Evolutionary conservation across 2,329 filamentous ascomycete species (phyloP).

Genomic region (Diplodia scrobiculata): DNA sequence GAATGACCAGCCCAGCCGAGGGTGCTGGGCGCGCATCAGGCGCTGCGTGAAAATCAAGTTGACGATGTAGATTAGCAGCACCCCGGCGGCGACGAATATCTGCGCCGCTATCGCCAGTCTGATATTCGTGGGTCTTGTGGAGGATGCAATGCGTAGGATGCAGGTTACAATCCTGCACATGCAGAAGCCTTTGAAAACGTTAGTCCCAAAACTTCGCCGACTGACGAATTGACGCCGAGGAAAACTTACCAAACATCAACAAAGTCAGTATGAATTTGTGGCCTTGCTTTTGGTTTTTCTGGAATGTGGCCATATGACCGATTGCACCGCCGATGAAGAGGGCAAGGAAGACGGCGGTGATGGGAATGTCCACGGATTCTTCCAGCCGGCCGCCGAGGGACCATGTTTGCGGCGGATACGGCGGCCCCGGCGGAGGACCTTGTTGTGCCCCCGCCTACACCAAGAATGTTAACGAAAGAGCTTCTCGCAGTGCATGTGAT

Average conservation of each 20-base stretch:
- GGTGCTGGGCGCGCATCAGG: slow-evolving; percentile 72
- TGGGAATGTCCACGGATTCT: slow-evolving; percentile 46
- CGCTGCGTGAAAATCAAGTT: slow-evolving; percentile 78
- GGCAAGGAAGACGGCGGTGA: slow-evolving; percentile 46
- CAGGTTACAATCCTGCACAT: slow-evolving; percentile 49
- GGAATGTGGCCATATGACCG: slow-evolving; percentile 49
- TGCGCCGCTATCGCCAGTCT: slow-evolving; percentile 59
- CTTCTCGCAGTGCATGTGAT: background rate
- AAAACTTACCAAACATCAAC: slow-evolving; percentile 45
- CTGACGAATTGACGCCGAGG: too few relatives aligned
- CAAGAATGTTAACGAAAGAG: background rate
- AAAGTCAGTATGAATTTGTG: slow-evolving; percentile 49
- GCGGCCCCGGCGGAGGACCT: slow-evolving; percentile 27
- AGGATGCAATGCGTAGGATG: slow-evolving; percentile 42
- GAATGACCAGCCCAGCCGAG: slow-evolving; percentile 68
- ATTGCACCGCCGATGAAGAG: slow-evolving; percentile 48
- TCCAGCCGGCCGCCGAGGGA: slow-evolving; percentile 44
- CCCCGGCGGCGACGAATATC: slow-evolving; percentile 72
- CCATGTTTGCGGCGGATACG: slow-evolving; percentile 40
- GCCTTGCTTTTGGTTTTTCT: slow-evolving; percentile 42
- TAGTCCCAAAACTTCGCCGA: too few relatives aligned
- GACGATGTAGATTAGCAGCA: slow-evolving; percentile 73
- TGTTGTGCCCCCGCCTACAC: background rate
- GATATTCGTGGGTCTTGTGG: slow-evolving; percentile 45
- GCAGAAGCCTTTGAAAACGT: slow-evolving; percentile 44